phyloP scores from a whole-genome alignment of 176 grass and related monocot genomes.

The Saccharum spontaneum region DNA sequence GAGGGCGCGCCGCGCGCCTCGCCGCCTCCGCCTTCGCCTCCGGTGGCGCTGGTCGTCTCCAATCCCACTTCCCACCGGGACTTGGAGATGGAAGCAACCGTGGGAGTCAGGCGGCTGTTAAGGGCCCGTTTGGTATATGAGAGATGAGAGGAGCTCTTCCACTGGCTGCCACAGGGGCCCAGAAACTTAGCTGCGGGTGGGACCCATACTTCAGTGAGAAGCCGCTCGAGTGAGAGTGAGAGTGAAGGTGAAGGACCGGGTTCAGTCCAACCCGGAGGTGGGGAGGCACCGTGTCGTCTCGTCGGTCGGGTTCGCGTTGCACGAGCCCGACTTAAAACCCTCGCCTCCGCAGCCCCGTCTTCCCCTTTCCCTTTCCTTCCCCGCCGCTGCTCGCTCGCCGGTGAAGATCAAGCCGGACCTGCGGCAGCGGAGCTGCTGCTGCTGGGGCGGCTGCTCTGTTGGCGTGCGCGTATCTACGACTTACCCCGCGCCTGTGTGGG shows the following conservation, averaged over 20 bases:
- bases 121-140: neutral
- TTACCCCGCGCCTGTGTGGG: neutral
- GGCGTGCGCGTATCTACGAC: neutral
- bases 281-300: neutral
- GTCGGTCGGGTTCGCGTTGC: neutral
- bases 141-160: neutral
- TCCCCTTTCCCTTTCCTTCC: neutral
- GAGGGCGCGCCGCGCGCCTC: neutral
- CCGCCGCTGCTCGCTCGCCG: conserved; percentile 9
- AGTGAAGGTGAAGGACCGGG: neutral
- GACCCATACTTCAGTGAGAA: neutral
- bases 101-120: neutral
- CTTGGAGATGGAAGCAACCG: neutral
- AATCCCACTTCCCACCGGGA: neutral
- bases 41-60: neutral
- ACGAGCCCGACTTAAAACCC: conserved; percentile 29
- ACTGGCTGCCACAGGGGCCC: neutral
- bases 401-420: neutral
- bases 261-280: neutral
- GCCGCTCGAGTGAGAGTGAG: neutral
- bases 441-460: neutral
- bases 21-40: neutral
- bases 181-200: neutral
- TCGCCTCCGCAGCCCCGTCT: neutral
- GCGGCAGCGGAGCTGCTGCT: neutral